Base-by-base conservation (phyloP, 2,329 filamentous ascomycete genomes). In the Parasarocladium wereldwijsianum region DNA sequence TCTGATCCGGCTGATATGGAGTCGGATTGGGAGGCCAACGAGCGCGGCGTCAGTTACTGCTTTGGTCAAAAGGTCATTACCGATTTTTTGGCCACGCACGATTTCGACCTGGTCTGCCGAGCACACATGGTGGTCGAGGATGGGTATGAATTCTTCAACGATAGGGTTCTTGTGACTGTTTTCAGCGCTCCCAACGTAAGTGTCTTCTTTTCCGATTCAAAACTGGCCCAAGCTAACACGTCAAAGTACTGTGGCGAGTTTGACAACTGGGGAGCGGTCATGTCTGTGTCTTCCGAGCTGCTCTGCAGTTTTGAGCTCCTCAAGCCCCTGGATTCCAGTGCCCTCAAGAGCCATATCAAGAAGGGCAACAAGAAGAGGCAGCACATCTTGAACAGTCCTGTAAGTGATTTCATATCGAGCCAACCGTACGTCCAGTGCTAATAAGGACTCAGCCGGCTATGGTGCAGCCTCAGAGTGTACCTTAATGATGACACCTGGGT, bases 41-140 rank as follows among this genome's bases (percentile, higher is more conserved):
- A 98, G 52, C 66, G 90, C 48, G 90, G 90, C 30, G 90, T 98
- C 28, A 94, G 86, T 50, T 98, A 96, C 52, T 96, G 90, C 50
- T 98, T 98, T 49, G 87, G 87, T 27, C 96, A 96, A 56, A 90
- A 92, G 47, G 87, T 98, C 40, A 96, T 98, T 38, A 86, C 86
- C 52, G 85, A 96, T 44, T 98, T 98, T 51, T 60, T 98, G 39
- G 78, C 85, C 35, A 74, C 81, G 33, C 90, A 98, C 50, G 90
- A 98, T 55, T 96, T 98, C 50, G 90, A 98, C 52, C 62, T 98
- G 29, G 87, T 98, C 31, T 98, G 90, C 51, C 77, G 90, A 41
- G 90, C 90, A 28, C 90, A 98, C 58, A 96, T 96, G 90, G 90
- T 98, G 31, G 90, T 98, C 14, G 90, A 98, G 54, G 90, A 98